Evolutionary conservation across 2,329 filamentous ascomycete genomes (phyloP), one percentile per base, ranked within the genome.

Genomic region (Chaetomiaceae sp.): DNA sequence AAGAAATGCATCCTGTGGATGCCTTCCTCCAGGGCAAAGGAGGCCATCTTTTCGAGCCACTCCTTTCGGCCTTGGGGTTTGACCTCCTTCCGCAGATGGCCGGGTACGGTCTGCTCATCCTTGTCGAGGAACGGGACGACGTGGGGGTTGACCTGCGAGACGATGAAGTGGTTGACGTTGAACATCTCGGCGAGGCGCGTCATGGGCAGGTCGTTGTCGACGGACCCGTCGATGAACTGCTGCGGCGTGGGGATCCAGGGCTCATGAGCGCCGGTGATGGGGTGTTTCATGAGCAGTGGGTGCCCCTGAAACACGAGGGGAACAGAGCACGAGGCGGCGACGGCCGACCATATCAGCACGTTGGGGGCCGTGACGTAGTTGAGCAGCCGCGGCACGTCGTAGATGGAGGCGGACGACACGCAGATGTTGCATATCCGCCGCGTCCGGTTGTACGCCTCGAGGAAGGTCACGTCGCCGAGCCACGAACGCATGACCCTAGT

Each of bases 91-190:
- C 47, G 51, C 2, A 58, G 52, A 4, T 54, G 48, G 6, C 58
- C 57, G 8, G 60, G 63, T 1, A 59, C 55, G 23, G 69, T 68
- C 23, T 79, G 77, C 56, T 90, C 87, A 54, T 95, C 88, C 60
- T 85, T 88, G 15, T 82, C 77, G 15, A 96, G 73, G 64, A 97
- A 96, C 0, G 90, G 89, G 0, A 95, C 83, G 8, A 96, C 89
- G 63, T 97, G 92, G 0, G 92, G 92, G 64, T 97, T 97, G 47
- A 96, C 91, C 68, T 97, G 92, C 0, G 91, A 96, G 17, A 96
- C 92, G 61, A 97, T 96, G 66, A 96, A 96, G 67, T 96, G 92
- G 65, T 96, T 96, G 67, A 96, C 91, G 65, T 96, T 96, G 75
- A 96, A 96, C 87, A 96, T 91, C 66, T 96, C 91, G 1, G 91